phyloP scores from a whole-genome alignment of 2,329 filamentous ascomycete genomes.

The Aureobasidium pullulans region DNA sequence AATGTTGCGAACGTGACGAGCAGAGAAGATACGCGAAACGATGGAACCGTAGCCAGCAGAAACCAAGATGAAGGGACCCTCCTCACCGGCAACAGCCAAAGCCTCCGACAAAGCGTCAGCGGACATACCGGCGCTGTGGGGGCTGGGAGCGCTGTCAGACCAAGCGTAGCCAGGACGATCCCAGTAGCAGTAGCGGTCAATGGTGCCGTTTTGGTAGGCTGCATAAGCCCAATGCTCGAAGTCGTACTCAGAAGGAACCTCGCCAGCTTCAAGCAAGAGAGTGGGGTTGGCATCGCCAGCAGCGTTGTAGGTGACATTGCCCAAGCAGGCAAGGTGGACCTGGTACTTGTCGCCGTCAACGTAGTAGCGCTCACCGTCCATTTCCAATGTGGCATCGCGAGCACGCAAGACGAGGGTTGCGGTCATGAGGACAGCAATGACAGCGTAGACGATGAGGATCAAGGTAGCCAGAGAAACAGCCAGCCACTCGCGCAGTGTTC shows the following conservation, averaged over 20 bases:
- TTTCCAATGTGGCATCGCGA: constrained; percentile 64
- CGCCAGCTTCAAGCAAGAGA: constrained; percentile 77
- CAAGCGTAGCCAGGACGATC: constrained; percentile 86
- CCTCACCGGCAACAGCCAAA: constrained; percentile 69
- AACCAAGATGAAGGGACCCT: constrained; percentile 81
- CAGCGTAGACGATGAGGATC: constrained; percentile 59
- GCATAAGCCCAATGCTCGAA: constrained; percentile 74
- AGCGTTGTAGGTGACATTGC: constrained; percentile 54
- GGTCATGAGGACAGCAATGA: constrained; percentile 67
- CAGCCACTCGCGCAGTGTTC: constrained; percentile 76
- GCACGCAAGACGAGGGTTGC: constrained; percentile 72
- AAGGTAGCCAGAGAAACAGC: constrained; percentile 70
- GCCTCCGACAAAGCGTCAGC: constrained; percentile 83
- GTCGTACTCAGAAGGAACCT: constrained; percentile 68
- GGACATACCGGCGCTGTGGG: constrained; percentile 88
- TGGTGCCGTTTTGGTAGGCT: constrained; percentile 70
- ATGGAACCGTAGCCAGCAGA: constrained; percentile 82
- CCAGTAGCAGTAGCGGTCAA: constrained; percentile 87
- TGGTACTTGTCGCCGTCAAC: constrained; percentile 81
- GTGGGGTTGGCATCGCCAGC: constrained; percentile 60
- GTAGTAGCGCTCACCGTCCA: constrained; percentile 67
- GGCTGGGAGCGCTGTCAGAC: constrained; percentile 87
- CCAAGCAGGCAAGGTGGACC: constrained; percentile 77
- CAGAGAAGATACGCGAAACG: constrained; percentile 85
- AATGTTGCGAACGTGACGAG: constrained; percentile 68